A percentile compares a stretch with the other conserved stretches of the same genome.
phyloP scores from a whole-genome alignment of 352 stramenopile genomes.

The Thalassiosira delicatula region DNA sequence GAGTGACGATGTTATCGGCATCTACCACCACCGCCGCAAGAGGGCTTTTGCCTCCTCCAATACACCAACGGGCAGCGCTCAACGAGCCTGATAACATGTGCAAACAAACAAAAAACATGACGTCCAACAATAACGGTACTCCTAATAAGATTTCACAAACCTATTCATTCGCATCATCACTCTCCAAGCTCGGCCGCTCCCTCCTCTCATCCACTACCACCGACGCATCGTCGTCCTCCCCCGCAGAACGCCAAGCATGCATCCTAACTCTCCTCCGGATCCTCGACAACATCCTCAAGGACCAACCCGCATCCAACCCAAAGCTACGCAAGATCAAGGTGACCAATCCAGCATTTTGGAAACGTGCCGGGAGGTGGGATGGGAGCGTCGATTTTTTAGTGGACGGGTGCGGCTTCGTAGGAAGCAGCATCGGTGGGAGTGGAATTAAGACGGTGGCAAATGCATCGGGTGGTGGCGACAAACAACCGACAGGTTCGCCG shows the following conservation, averaged over 20 bases:
- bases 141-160: no score
- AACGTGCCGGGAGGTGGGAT: slow-evolving; percentile 42
- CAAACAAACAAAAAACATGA: no score
- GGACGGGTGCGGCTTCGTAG: slow-evolving; percentile 48
- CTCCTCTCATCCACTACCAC: background rate
- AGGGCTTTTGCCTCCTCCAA: no score
- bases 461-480: no score
- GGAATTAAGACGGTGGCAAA: no score
- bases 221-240: background rate
- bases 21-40: no score
- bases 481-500: no score
- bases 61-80: no score
- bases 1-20: no score
- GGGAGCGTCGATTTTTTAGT: slow-evolving; percentile 49
- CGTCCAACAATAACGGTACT: no score
- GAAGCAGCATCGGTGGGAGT: background rate
- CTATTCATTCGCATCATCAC: slow-evolving; percentile 14
- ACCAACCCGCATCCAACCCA: slow-evolving; percentile 43
- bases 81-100: no score
- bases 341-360: slow-evolving; percentile 46
- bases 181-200: background rate
- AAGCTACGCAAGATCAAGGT: slow-evolving; percentile 63
- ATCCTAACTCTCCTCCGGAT: slow-evolving; percentile 75
- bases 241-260: slow-evolving; percentile 44
- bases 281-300: slow-evolving; percentile 77